Percentiles rank a stretch among this genome's conserved stretches.
Conservation (phyloP, 2,329 filamentous ascomycete species). For the Ophioceras dolichostomum region DNA sequence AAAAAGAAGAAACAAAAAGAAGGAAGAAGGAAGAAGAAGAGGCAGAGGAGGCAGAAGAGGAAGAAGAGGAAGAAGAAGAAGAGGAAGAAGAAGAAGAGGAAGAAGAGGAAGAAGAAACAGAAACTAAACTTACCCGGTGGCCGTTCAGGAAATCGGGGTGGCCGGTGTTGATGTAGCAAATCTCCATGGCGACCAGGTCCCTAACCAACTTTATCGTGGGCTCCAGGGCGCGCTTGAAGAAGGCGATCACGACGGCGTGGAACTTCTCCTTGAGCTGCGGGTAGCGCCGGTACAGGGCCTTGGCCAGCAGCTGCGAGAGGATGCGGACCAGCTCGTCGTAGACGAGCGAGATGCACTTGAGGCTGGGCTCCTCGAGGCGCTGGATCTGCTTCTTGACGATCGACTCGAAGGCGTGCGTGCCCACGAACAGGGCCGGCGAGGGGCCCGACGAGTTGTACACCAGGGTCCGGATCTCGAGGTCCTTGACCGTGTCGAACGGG, state of each 20-base stretch:
- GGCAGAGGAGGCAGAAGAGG: neutral
- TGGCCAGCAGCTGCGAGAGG: slow-evolving; percentile 75
- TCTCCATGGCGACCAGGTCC: slow-evolving; percentile 89
- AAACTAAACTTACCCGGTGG: slow-evolving; percentile 51
- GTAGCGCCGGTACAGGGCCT: slow-evolving; percentile 84
- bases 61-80: neutral
- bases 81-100: neutral
- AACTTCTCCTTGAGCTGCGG: slow-evolving; percentile 95
- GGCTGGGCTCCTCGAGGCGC: slow-evolving; percentile 85
- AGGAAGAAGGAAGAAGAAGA: neutral
- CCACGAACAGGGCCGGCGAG: slow-evolving; percentile 90
- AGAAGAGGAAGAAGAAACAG: neutral
- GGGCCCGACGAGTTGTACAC: slow-evolving; percentile 99
- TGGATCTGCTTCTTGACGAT: slow-evolving; percentile 99
- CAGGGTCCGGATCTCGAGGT: slow-evolving; percentile 92
- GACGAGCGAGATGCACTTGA: slow-evolving; percentile 95
- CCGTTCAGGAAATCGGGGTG: slow-evolving; percentile 97
- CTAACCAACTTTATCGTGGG: slow-evolving; percentile 94
- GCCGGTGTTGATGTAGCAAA: slow-evolving; percentile 96
- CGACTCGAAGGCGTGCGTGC: slow-evolving; percentile 94
- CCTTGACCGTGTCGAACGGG: slow-evolving; percentile 94
- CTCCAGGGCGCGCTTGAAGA: slow-evolving; percentile 98
- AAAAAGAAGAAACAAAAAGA: neutral
- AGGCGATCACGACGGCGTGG: slow-evolving; percentile 78
- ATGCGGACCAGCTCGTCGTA: slow-evolving; percentile 97